Conservation (phyloP, 306 rosid genomes). For the Trifolium subterraneum region DNA sequence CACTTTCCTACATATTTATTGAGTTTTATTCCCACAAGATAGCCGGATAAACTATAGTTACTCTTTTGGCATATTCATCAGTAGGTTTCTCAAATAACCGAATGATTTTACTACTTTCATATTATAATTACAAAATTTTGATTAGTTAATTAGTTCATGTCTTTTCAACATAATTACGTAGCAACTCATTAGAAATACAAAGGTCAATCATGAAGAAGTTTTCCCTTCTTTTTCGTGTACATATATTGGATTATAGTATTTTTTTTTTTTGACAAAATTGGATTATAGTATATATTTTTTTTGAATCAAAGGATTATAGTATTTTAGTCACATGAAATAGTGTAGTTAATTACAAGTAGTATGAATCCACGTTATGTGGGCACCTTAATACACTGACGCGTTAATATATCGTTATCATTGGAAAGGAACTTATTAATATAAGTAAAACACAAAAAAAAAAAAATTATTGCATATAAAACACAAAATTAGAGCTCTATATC, state of each 20-base stretch:
- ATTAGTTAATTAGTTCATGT: constrained; percentile 43
- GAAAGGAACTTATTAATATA: background rate
- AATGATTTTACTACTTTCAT: constrained; percentile 23
- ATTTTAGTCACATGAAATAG: background rate
- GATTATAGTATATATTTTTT: no score
- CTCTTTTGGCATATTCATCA: constrained; percentile 47
- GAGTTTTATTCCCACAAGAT: constrained; percentile 34
- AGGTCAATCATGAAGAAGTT: background rate
- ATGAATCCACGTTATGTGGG: background rate
- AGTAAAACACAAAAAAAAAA: no score
- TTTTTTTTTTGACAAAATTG: no score
- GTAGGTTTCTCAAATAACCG: constrained; percentile 1
- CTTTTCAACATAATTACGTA: constrained; percentile 52
- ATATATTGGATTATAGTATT: no score
- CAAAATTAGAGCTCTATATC: background rate
- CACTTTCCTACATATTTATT: constrained; percentile 43
- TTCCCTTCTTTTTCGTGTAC: background rate
- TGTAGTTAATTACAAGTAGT: background rate
- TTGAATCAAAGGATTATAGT: no score
- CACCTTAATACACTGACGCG: background rate
- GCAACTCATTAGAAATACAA: constrained; percentile 1
- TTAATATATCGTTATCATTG: background rate
- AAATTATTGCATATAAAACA: no score
- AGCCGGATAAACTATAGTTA: constrained; percentile 32
- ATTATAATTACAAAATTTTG: constrained; percentile 17